Evolutionary conservation across 768 basidiomycete genomes (phyloP).

Genomic region (Hemileccinum impolitum): DNA sequence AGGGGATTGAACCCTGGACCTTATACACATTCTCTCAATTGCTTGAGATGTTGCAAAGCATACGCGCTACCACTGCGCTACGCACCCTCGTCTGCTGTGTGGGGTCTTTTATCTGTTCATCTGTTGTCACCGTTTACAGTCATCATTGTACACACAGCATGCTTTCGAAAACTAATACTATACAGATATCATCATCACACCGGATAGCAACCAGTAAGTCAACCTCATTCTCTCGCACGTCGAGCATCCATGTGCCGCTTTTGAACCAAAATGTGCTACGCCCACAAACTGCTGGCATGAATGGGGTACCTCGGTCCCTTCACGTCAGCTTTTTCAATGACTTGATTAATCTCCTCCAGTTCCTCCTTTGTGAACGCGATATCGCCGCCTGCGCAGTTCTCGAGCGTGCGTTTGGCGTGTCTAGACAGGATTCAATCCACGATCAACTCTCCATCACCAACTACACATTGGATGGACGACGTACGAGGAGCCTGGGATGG

Average conservation of each 20-base stretch:
- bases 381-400: slow-evolving; percentile 42
- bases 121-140: too few relatives aligned
- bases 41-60: slow-evolving; percentile 34
- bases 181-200: too few relatives aligned
- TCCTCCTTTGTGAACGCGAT: slow-evolving; percentile 39
- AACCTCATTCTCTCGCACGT: too few relatives aligned
- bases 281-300: slow-evolving; percentile 27
- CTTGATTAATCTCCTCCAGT: slow-evolving; percentile 35
- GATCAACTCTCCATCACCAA: too few relatives aligned
- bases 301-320: slow-evolving; percentile 38
- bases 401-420: slow-evolving; percentile 36
- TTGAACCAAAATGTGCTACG: slow-evolving; percentile 6
- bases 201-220: too few relatives aligned
- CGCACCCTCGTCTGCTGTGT: slow-evolving; percentile 11
- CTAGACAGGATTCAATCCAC: slow-evolving; percentile 5
- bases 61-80: slow-evolving; percentile 41
- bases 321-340: slow-evolving; percentile 33
- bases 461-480: not conserved
- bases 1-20: slow-evolving; percentile 45
- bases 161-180: too few relatives aligned
- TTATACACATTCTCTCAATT: slow-evolving; percentile 31
- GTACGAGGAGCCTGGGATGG: slow-evolving; percentile 47
- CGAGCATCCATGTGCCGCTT: too few relatives aligned
- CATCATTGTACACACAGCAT: too few relatives aligned
- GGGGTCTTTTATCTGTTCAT: too few relatives aligned